Percentiles rank a stretch among this genome's conserved stretches.
Evolutionary conservation across 805 yeast species (phyloP).

Genomic region (Danielozyma ontarioensis): DNA sequence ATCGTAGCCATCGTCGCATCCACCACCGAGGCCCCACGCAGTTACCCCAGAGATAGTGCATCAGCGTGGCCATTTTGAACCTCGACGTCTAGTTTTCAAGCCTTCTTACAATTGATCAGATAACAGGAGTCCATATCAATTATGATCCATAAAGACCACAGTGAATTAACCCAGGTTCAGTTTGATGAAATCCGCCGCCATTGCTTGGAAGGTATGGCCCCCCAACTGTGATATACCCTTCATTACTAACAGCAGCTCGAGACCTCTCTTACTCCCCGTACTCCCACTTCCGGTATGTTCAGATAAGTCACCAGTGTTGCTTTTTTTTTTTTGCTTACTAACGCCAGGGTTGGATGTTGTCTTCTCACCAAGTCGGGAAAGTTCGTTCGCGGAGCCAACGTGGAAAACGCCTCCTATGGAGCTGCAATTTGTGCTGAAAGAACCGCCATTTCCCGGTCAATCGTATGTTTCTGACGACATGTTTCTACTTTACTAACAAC

Average conservation of each 20-base stretch:
- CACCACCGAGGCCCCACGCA: too few relatives aligned
- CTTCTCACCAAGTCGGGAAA: constrained; percentile 49
- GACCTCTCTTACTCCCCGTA: constrained; percentile 63
- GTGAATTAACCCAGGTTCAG: constrained; percentile 15
- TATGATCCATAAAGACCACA: constrained; percentile 6
- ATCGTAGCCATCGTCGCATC: too few relatives aligned
- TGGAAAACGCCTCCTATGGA: constrained; percentile 91
- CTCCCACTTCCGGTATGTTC: constrained; percentile 53
- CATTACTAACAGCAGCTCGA: constrained; percentile 35
- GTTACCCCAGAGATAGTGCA: too few relatives aligned
- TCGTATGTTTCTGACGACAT: constrained; percentile 22
- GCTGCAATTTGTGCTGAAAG: constrained; percentile 41
- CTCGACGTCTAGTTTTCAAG: too few relatives aligned
- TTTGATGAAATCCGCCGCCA: constrained; percentile 19
- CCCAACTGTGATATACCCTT: background rate
- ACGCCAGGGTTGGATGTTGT: constrained; percentile 71
- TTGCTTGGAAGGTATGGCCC: constrained; percentile 21
- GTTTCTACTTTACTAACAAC: constrained; percentile 9
- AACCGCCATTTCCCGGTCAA: constrained; percentile 29
- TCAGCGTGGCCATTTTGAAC: too few relatives aligned
- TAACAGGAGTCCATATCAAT: background rate
- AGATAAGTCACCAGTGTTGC: background rate
- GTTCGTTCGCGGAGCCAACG: constrained; percentile 70
- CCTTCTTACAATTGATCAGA: too few relatives aligned
- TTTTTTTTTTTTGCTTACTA: constrained; percentile 5